Evolutionary conservation across 805 yeast genomes (phyloP).

Genomic region (Metschnikowia lunata): DNA sequence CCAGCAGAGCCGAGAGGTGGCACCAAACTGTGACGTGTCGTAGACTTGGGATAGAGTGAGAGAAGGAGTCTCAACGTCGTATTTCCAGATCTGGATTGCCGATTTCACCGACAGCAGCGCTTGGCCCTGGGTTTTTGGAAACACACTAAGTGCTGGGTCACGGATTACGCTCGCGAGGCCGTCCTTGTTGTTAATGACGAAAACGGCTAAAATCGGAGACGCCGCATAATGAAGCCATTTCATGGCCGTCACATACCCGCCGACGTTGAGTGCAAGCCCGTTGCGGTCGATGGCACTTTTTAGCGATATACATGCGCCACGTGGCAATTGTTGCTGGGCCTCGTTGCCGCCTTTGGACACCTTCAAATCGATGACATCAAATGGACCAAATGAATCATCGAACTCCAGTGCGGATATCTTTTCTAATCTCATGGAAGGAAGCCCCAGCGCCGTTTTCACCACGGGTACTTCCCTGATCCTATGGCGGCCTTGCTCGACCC

Average conservation of each 20-base stretch:
- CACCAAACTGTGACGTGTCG: constrained; percentile 41
- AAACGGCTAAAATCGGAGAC: constrained; percentile 44
- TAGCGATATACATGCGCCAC: constrained; percentile 8
- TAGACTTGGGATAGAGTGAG: constrained; percentile 27
- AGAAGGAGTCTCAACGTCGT: constrained; percentile 21
- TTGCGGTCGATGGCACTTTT: constrained; percentile 22
- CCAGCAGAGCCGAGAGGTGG: constrained; percentile 39
- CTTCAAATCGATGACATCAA: constrained; percentile 13
- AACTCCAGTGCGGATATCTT: constrained; percentile 18
- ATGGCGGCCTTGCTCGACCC: constrained; percentile 14
- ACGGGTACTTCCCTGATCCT: constrained; percentile 11
- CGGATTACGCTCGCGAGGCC: constrained; percentile 21
- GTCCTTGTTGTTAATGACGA: constrained; percentile 35
- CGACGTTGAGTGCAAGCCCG: constrained; percentile 44
- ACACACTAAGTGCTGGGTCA: constrained; percentile 29
- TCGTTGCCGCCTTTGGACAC: constrained; percentile 12
- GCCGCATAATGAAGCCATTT: constrained; percentile 44
- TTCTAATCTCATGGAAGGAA: constrained; percentile 10
- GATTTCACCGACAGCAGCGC: constrained; percentile 21
- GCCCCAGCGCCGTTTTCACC: constrained; percentile 2
- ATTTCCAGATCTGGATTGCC: constrained; percentile 44
- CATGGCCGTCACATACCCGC: constrained; percentile 49
- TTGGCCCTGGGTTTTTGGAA: constrained; percentile 12
- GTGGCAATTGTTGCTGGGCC: constrained; percentile 2
- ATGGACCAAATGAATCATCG: constrained; percentile 19